Evolutionary conservation across 768 basidiomycete species (phyloP).

Genomic region (Tylopilus sp.): DNA sequence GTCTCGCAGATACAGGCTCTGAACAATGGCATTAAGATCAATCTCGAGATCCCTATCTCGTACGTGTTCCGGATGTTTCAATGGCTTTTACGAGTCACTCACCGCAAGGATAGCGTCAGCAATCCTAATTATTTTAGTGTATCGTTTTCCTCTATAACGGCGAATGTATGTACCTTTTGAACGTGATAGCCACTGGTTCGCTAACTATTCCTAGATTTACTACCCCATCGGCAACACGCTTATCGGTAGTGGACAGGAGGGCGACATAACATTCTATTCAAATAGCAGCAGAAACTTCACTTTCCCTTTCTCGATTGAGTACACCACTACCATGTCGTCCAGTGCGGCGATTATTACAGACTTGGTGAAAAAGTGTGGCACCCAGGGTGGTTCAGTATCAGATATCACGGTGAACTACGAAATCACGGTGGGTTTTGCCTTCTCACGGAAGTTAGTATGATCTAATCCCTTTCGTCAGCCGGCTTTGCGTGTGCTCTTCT

Average conservation of each 20-base stretch:
- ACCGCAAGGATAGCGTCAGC: slow-evolving; percentile 47
- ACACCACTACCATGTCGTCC: slow-evolving; percentile 54
- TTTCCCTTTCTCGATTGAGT: slow-evolving; percentile 71
- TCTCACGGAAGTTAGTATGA: neutral
- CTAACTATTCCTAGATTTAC: slow-evolving; percentile 45
- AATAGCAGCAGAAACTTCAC: slow-evolving; percentile 61
- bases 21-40: slow-evolving; percentile 48
- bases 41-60: slow-evolving; percentile 66
- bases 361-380: slow-evolving; percentile 60
- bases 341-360: slow-evolving; percentile 53
- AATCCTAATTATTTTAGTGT: slow-evolving; percentile 84
- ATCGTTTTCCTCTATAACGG: slow-evolving; percentile 59
- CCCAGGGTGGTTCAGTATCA: slow-evolving; percentile 38
- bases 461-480: slow-evolving; percentile 40
- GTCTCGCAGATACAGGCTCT: slow-evolving; percentile 35
- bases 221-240: slow-evolving; percentile 72
- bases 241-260: slow-evolving; percentile 60
- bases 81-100: slow-evolving; percentile 2
- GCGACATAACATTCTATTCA: slow-evolving; percentile 45
- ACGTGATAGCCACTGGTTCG: neutral
- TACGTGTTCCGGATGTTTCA: slow-evolving; percentile 31
- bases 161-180: slow-evolving; percentile 41
- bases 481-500: slow-evolving; percentile 58
- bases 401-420: slow-evolving; percentile 62
- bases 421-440: slow-evolving; percentile 45